Conservation (phyloP, 2,329 filamentous ascomycete species). For the Cercospora nicotianae region DNA sequence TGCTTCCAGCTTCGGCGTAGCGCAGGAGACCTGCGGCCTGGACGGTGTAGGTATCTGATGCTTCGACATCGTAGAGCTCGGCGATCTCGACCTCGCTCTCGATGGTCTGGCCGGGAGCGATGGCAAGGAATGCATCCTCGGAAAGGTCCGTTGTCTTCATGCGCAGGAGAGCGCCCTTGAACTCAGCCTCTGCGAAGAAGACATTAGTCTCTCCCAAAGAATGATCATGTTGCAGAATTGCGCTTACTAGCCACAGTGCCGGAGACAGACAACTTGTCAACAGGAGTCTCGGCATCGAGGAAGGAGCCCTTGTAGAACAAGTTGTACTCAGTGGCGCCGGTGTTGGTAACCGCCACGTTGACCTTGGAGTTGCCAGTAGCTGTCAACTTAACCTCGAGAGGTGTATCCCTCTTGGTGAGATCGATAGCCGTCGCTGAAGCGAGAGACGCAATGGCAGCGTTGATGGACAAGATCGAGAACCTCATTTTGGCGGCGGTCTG, state of each 20-base stretch:
- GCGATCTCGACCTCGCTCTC: constrained; percentile 57
- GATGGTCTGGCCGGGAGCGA: constrained; percentile 51
- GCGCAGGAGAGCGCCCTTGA: constrained; percentile 56
- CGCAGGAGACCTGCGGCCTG: constrained; percentile 51
- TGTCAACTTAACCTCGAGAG: constrained; percentile 29
- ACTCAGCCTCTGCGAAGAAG: constrained; percentile 32
- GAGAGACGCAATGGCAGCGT: constrained; percentile 16
- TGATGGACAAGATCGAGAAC: constrained; percentile 14
- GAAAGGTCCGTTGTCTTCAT: constrained; percentile 49
- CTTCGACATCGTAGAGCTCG: constrained; percentile 54
- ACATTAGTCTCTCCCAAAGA: background rate
- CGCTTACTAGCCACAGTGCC: constrained; percentile 20
- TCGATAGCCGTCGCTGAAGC: constrained; percentile 24
- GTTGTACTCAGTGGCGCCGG: constrained; percentile 28
- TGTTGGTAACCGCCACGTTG: constrained; percentile 33
- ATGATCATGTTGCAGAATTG: background rate
- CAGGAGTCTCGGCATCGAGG: constrained; percentile 29
- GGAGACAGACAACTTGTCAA: constrained; percentile 30
- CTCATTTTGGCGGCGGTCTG: constrained; percentile 8
- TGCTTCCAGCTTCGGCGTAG: constrained; percentile 54
- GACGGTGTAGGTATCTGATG: constrained; percentile 6
- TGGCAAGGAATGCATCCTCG: constrained; percentile 53
- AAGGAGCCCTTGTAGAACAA: constrained; percentile 33
- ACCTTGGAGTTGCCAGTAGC: constrained; percentile 30
- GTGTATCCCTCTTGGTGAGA: constrained; percentile 28